phyloP scores from a whole-genome alignment of 306 rosid species.

The Malus fusca region DNA sequence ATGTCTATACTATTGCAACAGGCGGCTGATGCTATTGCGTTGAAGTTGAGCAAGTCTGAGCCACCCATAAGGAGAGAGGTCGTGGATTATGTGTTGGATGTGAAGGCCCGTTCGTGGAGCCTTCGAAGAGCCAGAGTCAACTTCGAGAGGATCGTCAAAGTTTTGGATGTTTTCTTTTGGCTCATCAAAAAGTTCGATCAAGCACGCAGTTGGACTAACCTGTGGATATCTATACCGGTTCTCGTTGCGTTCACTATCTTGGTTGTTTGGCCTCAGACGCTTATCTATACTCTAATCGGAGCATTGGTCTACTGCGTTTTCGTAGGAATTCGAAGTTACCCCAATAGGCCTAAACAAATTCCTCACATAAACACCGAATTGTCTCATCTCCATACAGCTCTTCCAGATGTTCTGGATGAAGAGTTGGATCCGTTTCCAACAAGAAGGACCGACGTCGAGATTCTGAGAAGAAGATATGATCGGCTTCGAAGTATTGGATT shows the following conservation, averaged over 20 bases:
- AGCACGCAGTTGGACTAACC: neutral
- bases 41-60: neutral
- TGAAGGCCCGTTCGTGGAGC: neutral
- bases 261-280: neutral
- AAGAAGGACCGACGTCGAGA: neutral
- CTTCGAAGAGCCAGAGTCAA: neutral
- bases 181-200: neutral
- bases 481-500: constrained; percentile 16
- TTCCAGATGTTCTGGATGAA: neutral
- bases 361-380: neutral
- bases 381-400: neutral
- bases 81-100: neutral
- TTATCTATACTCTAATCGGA: neutral
- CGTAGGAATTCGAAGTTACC: neutral
- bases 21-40: neutral
- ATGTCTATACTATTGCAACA: neutral
- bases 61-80: neutral
- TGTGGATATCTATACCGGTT: too few relatives aligned
- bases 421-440: neutral
- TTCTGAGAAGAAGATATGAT: neutral
- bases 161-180: neutral
- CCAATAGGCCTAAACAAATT: neutral
- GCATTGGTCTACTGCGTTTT: neutral
- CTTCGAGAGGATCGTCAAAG: neutral
- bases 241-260: too few relatives aligned